Evolutionary conservation across 1,139 yeast species (phyloP), one percentile per base, ranked within the genome.

Genomic region (Candida sp.): DNA sequence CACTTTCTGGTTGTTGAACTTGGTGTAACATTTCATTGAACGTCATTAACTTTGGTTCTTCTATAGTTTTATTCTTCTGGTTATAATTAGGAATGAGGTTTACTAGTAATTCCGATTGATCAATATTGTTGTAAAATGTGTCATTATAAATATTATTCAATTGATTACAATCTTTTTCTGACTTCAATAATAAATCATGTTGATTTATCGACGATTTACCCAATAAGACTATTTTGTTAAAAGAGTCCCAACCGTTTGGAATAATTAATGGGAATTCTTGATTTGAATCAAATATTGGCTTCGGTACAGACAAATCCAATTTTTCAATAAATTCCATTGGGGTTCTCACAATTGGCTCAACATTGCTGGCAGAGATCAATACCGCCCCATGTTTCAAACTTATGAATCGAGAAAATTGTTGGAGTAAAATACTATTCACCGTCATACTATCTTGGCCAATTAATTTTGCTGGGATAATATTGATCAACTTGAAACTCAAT

Each of bases 361-460:
- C 21, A n/a, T 42, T 27, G 21, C 30, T 23, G 22, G 42, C 40
- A 3, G 47, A 41, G 6, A 50, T 29, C 5, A 49, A 41, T 3
- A 12, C 21, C 8, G 44, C 33, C 0, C 72, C 76, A 52, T 76
- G 77, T 33, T 69, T 64, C 40, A 80, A 55, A 9, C 79, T 67
- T 1, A 81, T 47, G 7, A 73, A 60, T 34, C 95, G 68, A 27
- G 82, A 50, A 37, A 69, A 54, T 51, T 84, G 87, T 54, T 85
- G 89, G 3, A 72, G 54, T 25, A 50, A 51, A 9, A 66, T 55
- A 27, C 56, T 52, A 9, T 48, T 47, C 4, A 59, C 52, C 1
- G 62, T 45, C 21, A 66, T 49, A 35, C 55, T 57, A 36, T 57
- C 61, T 12, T 46, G 47, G 5, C 50, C 54, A 6, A 59, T 39